Base-by-base conservation (phyloP, 495 filamentous ascomycete genomes). In the Echria macrotheca region DNA sequence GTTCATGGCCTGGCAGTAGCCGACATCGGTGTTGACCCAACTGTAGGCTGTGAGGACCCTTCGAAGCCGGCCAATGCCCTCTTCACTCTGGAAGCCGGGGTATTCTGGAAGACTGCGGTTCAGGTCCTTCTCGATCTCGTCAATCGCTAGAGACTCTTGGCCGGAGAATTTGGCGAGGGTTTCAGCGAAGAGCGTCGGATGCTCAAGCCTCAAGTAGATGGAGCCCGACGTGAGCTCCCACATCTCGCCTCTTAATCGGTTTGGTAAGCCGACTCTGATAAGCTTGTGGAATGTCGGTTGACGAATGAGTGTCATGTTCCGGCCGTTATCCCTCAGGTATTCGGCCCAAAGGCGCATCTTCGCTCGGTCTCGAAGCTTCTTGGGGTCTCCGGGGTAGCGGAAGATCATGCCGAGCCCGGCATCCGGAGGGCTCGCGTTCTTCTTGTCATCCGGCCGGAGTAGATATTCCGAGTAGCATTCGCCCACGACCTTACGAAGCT, bases 1-100 rank as follows among this genome's bases (percentile, higher is more conserved):
- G 62, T 98, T 98, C 93, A 98, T 98, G 18, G 93, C 93, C 66
- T 98, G 93, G 64, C 93, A 98, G 64, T 98, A 98, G 21, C 93
- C 93, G 31, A 98, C 90, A 52, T 95, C 87, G 38, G 87, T 80
- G 59, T 98, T 89, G 18, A 80, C 86, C 93, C 93, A 98, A 66
- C 89, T 95, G 67, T 98, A 98, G 10, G 93, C 93, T 4, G 89
- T 95, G 22, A 98, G 75, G 21, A 98, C 93, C 40, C 91, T 74
- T 35, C 93, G 80, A 44, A 98, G 74, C 10, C 93, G 81, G 17
- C 83, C 89, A 56, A 98, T 98, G 7, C 93, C 93, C 58, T 96
- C 90, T 57, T 95, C 89, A 58, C 86, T 94, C 67, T 98, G 93
- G 59, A 95, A 98, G 2, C 93, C 93, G 9, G 93, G 86, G 62